Conservation (phyloP, 345 rosid genomes). For the Eucalyptus tenuipes region DNA sequence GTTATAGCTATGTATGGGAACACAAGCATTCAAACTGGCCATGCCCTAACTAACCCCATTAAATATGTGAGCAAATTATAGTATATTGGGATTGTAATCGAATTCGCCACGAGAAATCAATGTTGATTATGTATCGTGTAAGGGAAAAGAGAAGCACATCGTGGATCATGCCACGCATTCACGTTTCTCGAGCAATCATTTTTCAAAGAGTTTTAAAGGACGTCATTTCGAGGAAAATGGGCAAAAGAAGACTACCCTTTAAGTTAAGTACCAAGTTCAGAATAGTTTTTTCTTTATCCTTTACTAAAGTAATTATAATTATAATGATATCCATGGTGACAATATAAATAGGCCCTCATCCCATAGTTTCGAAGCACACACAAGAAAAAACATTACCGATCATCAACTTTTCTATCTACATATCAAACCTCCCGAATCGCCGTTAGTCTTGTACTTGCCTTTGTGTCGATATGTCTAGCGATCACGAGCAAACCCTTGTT, state of each 20-base stretch:
- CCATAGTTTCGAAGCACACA: not conserved
- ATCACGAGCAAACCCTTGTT: not conserved
- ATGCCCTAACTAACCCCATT: not conserved
- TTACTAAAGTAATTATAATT: not conserved
- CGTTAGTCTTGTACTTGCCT: not conserved
- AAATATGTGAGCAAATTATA: not conserved
- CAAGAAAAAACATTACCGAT: not conserved
- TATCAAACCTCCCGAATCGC: not conserved
- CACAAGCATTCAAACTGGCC: constrained; percentile 1
- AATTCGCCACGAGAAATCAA: not conserved
- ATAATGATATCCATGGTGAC: not conserved
- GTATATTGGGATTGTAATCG: not conserved
- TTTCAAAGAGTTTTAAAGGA: not conserved
- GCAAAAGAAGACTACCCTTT: not conserved
- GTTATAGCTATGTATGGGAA: constrained; percentile 1
- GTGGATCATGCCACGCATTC: not conserved
- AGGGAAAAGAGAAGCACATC: not conserved
- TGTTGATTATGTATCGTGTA: not conserved
- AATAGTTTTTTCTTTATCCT: not conserved
- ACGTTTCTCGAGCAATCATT: not conserved
- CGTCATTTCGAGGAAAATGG: not conserved
- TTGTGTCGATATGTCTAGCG: not conserved
- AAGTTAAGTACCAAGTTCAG: not conserved
- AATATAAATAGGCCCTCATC: not conserved
- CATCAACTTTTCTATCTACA: not conserved